Base-by-base conservation (phyloP, 116 monocot species). In the Iris pallida region DNA sequence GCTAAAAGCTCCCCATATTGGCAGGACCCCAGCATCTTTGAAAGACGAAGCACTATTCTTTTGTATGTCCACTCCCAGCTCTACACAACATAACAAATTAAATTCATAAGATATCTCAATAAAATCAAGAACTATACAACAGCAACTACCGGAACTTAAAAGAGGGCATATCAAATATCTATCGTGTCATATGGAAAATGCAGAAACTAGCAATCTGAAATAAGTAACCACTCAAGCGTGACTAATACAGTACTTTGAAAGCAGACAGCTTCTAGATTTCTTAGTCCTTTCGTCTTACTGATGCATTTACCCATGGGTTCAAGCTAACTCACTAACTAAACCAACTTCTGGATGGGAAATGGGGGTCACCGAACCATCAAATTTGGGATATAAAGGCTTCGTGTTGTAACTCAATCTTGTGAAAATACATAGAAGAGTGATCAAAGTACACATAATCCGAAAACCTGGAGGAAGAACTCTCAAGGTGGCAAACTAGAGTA, bases 21-120 rank as follows among this genome's bases (percentile, higher is more conserved):
- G 69, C 80, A 91, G 17, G 65, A 76, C 61, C 91, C 75, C 60
- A 81, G 41, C 55, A 95, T 75, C n/a, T 75, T 64, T 14, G 81
- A 44, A 78, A 95, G 76, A 62, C 63, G 75, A 12, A 67, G 53
- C 6, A 91, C 43, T 51, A 88, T 55, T 45, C 78, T 82, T 18
- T 73, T 63, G 45, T 63, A 80, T 52, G 69, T 80, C 83, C 86
- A 88, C 19, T 82, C 68, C 86, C 88, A 95, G 7, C 72, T 80
- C 91, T 95, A 62, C 15, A 72, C 52, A 57, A 20, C 30, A 71
- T 51, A 69, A 73, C 16, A 4, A 13, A 41, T 62, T 14, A 68
- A 3, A 52, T 63, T 53, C 30, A 45, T 43, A 0, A 16, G 45
- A 51, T 14, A 48, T 15, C 20, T 16, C 16, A 64, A 49, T 65